Conservation (phyloP, 345 rosid genomes). For the Aquilaria yunnanensis region DNA sequence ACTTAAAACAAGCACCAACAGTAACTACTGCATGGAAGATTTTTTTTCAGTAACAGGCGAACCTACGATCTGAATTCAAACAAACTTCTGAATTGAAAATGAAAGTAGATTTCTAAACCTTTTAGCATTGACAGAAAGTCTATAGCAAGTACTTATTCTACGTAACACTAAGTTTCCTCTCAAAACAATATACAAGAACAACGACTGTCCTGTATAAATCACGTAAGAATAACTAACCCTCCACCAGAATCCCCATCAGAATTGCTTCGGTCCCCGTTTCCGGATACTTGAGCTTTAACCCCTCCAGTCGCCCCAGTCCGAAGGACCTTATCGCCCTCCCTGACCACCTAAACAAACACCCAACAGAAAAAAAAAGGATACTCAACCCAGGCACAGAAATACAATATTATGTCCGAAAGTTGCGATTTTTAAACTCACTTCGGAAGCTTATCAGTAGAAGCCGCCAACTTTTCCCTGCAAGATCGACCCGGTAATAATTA, state of each 20-base stretch:
- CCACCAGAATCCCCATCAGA: slow-evolving; percentile 85
- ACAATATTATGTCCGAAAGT: not conserved
- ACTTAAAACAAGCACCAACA: no score
- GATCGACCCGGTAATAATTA: slow-evolving; percentile 1
- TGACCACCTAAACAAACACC: slow-evolving; percentile 65
- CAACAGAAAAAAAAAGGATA: slow-evolving; percentile 3
- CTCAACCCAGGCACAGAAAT: not conserved
- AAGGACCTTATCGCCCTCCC: slow-evolving; percentile 78
- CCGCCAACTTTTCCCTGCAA: slow-evolving; percentile 53
- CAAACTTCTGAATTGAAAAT: not conserved
- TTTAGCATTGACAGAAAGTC: no score
- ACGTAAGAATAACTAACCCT: slow-evolving; percentile 46
- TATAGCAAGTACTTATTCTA: not conserved
- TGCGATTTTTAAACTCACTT: slow-evolving; percentile 40
- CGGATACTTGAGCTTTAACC: slow-evolving; percentile 88
- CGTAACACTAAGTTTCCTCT: not conserved
- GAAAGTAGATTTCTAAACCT: no score
- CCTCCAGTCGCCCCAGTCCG: slow-evolving; percentile 81
- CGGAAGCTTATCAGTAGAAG: slow-evolving; percentile 44
- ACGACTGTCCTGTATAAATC: not conserved
- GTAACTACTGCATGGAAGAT: no score
- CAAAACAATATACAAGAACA: not conserved
- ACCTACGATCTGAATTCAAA: not conserved
- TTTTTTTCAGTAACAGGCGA: no score
- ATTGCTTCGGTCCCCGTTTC: slow-evolving; percentile 76